Base-by-base conservation (phyloP, 345 rosid genomes). In the Odontarrhena argentea region DNA sequence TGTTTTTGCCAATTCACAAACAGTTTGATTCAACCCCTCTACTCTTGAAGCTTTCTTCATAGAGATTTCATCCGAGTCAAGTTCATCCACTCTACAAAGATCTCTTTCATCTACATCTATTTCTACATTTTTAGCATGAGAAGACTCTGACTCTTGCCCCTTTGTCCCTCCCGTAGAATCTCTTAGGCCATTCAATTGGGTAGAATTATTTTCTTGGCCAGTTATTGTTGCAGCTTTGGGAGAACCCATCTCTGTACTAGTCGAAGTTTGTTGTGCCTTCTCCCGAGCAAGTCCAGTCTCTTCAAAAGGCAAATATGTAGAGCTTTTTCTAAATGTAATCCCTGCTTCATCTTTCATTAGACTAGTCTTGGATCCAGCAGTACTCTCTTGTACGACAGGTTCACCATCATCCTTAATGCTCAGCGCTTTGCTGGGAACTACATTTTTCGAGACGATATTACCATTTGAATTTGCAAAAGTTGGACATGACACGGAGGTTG, bases 81-180 rank as follows among this genome's bases (percentile, higher is more conserved):
- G 70, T 64, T 70, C 80, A 69, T 73, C 79, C 40, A 46, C 69
- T 60, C 71, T 69, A 71, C 53, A 75, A 28, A 65, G 65, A 74
- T 76, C 81, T 58, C 69, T 76, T 67, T 76, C 85, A 69, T 78
- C 84, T 70, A 65, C 81, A 78, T 81, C 88, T 67, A 83, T 58
- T 66, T 67, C 71, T 74, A 78, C 48, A 63, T 76, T 79, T 48
- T 82, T 85, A 58, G 87, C 80, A 76, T 82, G 81, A 71, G 88
- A 87, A 68, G 89, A 87, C 68, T 85, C 90, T 26, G 83, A 81
- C 69, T 85, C 86, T 73, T 87, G 74, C 65, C 76, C 77, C 73
- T 80, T 84, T 26, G 70, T 59, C 70, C 74, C 81, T 61, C 58
- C 77, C 42, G 54, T 78, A 37, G 65, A 52, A 58, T 83, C 84